Evolutionary conservation across 345 rosid species (phyloP).

Genomic region (Populus simonii): DNA sequence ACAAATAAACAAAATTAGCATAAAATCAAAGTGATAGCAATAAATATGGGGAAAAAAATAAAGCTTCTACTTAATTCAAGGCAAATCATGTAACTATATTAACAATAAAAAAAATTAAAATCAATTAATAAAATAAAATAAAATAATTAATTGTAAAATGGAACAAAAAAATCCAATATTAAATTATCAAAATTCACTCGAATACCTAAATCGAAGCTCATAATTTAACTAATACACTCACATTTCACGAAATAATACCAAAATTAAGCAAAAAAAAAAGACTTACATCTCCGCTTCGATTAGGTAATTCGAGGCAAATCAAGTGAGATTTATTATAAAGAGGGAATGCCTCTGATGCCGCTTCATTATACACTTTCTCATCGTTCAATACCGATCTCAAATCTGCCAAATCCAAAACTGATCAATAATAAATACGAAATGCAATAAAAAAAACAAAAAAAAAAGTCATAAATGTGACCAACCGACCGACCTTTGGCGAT

Average conservation of each 20-base stretch:
- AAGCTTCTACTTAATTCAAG: slow-evolving; percentile 49
- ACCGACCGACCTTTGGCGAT: slow-evolving; percentile 68
- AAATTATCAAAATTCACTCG: no score
- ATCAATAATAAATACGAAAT: background rate
- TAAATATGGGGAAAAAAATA: background rate
- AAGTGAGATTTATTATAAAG: slow-evolving; percentile 81
- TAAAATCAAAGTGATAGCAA: background rate
- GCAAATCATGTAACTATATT: slow-evolving; percentile 60
- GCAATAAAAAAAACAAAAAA: background rate
- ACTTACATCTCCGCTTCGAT: slow-evolving; percentile 68
- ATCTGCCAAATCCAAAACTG: slow-evolving; percentile 39
- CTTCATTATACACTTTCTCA: slow-evolving; percentile 62
- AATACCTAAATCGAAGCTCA: no score
- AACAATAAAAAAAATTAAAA: no score
- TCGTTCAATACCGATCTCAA: slow-evolving; percentile 68
- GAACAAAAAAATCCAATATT: no score
- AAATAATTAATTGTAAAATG: background rate
- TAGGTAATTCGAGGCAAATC: slow-evolving; percentile 80
- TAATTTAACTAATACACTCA: no score
- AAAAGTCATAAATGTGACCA: background rate
- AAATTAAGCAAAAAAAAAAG: no score
- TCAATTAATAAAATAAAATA: background rate
- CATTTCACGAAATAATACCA: background rate
- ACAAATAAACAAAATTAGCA: background rate
- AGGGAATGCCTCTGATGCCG: slow-evolving; percentile 84